phyloP scores from a whole-genome alignment of 176 grass and related monocot species.

The Ananas comosus region DNA sequence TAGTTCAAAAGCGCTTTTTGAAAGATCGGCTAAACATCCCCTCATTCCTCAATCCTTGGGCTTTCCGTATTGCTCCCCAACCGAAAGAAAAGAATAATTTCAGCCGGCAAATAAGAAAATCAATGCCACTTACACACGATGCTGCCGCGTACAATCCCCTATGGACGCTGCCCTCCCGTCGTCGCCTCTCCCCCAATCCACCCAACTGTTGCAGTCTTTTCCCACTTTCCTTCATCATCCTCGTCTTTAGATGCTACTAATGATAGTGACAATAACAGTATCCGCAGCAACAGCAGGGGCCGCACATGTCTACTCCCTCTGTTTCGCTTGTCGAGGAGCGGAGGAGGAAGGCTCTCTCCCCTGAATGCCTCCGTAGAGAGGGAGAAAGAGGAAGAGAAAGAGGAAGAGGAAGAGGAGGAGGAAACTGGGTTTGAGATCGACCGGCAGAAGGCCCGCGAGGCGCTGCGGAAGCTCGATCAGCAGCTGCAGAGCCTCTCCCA shows the following conservation, averaged over 20 bases:
- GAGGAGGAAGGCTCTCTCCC: neutral
- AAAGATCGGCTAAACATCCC: too few relatives aligned
- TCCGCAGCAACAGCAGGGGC: too few relatives aligned
- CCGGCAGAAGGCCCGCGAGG: slow-evolving; percentile 27
- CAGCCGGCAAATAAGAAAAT: neutral
- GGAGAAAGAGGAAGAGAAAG: too few relatives aligned
- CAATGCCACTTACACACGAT: neutral
- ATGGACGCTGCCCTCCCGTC: neutral
- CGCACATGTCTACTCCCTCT: neutral
- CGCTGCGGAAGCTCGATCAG: slow-evolving; percentile 60
- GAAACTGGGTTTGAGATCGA: neutral
- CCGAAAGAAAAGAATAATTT: too few relatives aligned
- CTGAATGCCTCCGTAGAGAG: neutral
- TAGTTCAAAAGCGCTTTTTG: too few relatives aligned
- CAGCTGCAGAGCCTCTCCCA: slow-evolving; percentile 62
- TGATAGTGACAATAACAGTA: too few relatives aligned
- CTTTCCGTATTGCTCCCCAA: too few relatives aligned
- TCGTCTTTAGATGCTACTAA: too few relatives aligned
- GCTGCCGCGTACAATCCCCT: neutral
- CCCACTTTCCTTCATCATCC: too few relatives aligned
- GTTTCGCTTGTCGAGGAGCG: neutral
- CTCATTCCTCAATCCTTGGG: too few relatives aligned
- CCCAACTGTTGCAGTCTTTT: neutral
- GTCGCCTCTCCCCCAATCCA: neutral
- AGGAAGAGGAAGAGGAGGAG: neutral